These are phyloP conservation scores for Tephrocybe sp. DNA, from an alignment of 768 basidiomycete species.

Conservation along the genomic window DNA sequence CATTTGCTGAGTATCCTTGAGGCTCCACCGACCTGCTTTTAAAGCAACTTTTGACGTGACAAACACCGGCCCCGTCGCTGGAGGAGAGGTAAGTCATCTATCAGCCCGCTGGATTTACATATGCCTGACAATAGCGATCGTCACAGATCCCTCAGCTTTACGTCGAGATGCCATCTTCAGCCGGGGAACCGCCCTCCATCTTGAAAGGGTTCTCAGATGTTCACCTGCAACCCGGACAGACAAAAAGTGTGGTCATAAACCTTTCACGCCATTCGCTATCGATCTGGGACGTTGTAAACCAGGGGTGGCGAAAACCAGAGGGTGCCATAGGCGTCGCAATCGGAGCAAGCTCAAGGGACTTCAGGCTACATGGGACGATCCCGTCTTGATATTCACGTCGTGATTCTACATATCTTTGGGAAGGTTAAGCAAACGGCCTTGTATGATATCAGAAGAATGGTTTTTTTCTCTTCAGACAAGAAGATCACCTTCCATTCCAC, in stretches of 20 bases:
- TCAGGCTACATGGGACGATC: no score
- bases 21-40: no score
- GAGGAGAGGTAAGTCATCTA: conserved; percentile 47
- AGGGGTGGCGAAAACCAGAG: conserved; percentile 55
- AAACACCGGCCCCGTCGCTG: conserved; percentile 55
- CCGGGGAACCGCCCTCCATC: conserved; percentile 47
- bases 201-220: conserved; percentile 60
- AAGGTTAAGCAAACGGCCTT: no score
- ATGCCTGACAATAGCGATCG: neutral
- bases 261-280: conserved; percentile 53
- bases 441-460: no score
- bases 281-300: conserved; percentile 52
- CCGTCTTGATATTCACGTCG: no score
- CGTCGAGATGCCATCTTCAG: conserved; percentile 46
- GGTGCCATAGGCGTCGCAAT: conserved; percentile 47
- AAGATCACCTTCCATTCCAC: no score
- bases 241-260: conserved; percentile 43
- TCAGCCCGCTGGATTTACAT: neutral
- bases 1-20: no score
- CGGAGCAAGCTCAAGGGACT: conserved; percentile 52
- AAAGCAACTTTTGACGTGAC: conserved; percentile 50
- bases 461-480: no score
- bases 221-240: conserved; percentile 42
- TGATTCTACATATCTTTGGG: no score
- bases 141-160: conserved; percentile 57